Evolutionary conservation across 306 rosid genomes (phyloP).

Genomic region (Psophocarpus tetragonolobus): DNA sequence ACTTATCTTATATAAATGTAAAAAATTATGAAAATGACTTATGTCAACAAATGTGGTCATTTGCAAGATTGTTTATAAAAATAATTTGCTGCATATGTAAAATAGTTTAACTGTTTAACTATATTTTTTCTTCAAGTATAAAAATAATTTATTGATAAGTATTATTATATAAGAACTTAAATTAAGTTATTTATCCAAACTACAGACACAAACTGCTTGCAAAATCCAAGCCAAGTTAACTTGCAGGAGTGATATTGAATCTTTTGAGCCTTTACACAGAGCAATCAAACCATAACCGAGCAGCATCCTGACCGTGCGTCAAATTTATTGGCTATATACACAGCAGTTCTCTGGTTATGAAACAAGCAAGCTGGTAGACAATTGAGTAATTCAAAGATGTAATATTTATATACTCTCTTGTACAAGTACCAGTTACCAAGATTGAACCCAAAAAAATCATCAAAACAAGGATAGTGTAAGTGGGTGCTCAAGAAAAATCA

Average conservation of each 20-base stretch:
- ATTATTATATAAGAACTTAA: neutral
- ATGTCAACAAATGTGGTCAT: too few species aligned
- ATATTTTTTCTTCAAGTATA: too few species aligned
- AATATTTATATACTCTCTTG: neutral
- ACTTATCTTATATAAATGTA: neutral
- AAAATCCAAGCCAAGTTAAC: neutral
- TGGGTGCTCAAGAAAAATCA: neutral
- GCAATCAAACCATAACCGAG: neutral
- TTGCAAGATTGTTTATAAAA: neutral
- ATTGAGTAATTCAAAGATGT: neutral
- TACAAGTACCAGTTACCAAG: neutral
- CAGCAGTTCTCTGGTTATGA: too few species aligned
- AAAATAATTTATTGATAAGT: neutral
- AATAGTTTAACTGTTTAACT: neutral
- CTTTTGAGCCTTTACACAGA: neutral
- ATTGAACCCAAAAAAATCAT: neutral
- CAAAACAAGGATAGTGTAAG: neutral
- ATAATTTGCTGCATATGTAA: too few species aligned
- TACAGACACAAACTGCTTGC: neutral
- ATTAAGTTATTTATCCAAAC: neutral
- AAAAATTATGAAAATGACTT: too few species aligned
- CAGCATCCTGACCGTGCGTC: neutral
- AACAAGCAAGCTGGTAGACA: neutral
- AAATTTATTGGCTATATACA: too few species aligned
- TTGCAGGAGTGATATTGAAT: neutral